Evolutionary conservation across 768 basidiomycete species (phyloP).

Genomic region (Suillus ampliporus): DNA sequence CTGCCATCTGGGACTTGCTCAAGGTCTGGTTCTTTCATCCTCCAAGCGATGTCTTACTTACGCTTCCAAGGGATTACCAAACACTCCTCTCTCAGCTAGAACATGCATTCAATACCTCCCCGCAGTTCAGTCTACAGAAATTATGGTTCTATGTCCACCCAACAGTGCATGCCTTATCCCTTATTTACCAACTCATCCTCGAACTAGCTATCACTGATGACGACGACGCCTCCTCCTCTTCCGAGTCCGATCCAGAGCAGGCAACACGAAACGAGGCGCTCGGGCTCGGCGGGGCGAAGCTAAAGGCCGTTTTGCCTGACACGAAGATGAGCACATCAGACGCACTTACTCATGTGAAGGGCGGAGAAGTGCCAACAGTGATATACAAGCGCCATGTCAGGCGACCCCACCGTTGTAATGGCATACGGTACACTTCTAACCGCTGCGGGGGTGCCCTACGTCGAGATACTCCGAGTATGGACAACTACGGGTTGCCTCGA

Average conservation of each 20-base stretch:
- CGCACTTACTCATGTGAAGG: slow-evolving; percentile 79
- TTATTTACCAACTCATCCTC: slow-evolving; percentile 84
- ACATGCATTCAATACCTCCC: slow-evolving; percentile 87
- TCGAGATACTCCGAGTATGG: slow-evolving; percentile 86
- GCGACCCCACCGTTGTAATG: slow-evolving; percentile 86
- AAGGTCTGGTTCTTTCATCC: slow-evolving; percentile 55
- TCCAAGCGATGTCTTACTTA: background rate
- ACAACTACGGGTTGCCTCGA: slow-evolving; percentile 82
- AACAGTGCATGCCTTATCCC: slow-evolving; percentile 89
- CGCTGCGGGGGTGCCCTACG: slow-evolving; percentile 88
- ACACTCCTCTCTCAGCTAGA: slow-evolving; percentile 94
- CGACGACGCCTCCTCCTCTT: slow-evolving; percentile 61
- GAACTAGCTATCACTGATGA: slow-evolving; percentile 77
- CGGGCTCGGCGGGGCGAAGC: slow-evolving; percentile 79
- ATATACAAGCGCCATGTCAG: slow-evolving; percentile 90
- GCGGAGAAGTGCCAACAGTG: slow-evolving; percentile 93
- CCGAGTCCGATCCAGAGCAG: slow-evolving; percentile 68
- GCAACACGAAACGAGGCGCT: slow-evolving; percentile 87
- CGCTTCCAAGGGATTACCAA: slow-evolving; percentile 71
- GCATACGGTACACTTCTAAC: slow-evolving; percentile 85
- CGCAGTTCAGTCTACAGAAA: slow-evolving; percentile 91
- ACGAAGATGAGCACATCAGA: slow-evolving; percentile 65
- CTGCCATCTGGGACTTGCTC: slow-evolving; percentile 91
- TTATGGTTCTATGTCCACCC: slow-evolving; percentile 99
- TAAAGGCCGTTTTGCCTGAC: slow-evolving; percentile 81